Evolutionary conservation across 2,329 filamentous ascomycete species (phyloP).

Genomic region (Trichoderma semiorbis): DNA sequence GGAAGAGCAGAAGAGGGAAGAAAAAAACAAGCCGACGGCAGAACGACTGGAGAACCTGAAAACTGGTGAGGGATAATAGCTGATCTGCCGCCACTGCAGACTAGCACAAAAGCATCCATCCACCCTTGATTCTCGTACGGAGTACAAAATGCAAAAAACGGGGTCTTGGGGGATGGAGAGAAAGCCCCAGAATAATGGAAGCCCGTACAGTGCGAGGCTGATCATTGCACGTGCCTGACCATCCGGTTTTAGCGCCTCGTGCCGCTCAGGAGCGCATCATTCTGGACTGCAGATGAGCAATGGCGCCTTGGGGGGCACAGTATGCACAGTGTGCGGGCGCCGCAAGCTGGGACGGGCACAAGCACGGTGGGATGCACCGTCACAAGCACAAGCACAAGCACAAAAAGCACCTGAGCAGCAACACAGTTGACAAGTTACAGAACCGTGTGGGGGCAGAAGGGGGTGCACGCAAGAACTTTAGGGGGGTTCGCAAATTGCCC

Average conservation of each 20-base stretch:
- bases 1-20: neutral
- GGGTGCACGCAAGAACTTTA: neutral
- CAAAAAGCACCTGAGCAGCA: slow-evolving; percentile 9
- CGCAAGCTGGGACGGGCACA: neutral
- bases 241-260: neutral
- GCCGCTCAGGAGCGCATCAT: neutral
- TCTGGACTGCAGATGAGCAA: neutral
- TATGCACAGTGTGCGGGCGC: slow-evolving; percentile 6
- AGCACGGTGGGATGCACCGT: neutral
- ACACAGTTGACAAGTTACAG: neutral
- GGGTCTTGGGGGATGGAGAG: neutral
- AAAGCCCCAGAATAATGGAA: neutral
- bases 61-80: slow-evolving; percentile 9
- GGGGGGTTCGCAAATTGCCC: slow-evolving; percentile 1
- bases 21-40: neutral
- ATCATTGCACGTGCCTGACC: neutral
- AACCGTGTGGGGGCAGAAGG: neutral
- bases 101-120: slow-evolving; percentile 12
- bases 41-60: neutral
- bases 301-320: neutral
- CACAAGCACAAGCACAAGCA: neutral
- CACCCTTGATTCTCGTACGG: neutral
- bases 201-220: neutral
- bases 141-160: neutral
- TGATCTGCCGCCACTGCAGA: slow-evolving; percentile 16